These are phyloP conservation scores for Filobasidium floriforme DNA, from an alignment of 768 basidiomycete species.

Conservation along the genomic window DNA sequence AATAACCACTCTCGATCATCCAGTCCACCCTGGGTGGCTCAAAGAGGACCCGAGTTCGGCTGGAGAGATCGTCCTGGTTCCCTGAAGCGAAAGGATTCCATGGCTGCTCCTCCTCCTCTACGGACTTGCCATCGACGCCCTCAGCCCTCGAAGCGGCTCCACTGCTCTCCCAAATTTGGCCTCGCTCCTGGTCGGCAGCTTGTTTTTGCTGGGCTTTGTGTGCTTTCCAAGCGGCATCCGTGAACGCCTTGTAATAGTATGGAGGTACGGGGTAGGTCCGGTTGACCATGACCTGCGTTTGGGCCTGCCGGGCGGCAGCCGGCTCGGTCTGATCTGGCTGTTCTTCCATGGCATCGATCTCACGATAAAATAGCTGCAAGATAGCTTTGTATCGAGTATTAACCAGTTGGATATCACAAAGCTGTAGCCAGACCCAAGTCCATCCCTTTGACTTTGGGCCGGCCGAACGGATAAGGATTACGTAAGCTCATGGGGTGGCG, in stretches of 20 bases:
- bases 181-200: not conserved
- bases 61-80: not conserved
- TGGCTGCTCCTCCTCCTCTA: not conserved
- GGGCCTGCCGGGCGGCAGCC: not conserved
- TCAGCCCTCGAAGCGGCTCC: not conserved
- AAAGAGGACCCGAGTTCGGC: constrained; percentile 4
- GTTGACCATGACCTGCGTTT: constrained; percentile 6
- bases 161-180: not conserved
- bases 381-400: too few relatives aligned
- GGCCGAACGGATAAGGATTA: too few relatives aligned
- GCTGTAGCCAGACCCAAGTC: too few relatives aligned
- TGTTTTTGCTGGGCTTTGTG: constrained; percentile 1
- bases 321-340: too few relatives aligned
- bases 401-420: too few relatives aligned
- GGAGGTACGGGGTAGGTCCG: constrained; percentile 18
- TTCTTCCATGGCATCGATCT: too few relatives aligned
- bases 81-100: not conserved
- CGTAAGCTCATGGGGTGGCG: too few relatives aligned
- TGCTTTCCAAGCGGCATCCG: constrained; percentile 9
- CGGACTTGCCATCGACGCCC: too few relatives aligned
- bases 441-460: too few relatives aligned
- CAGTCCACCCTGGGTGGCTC: constrained; percentile 17
- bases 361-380: too few relatives aligned
- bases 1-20: constrained; percentile 14
- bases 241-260: constrained; percentile 19